Evolutionary conservation across 2,329 filamentous ascomycete genomes (phyloP), one percentile per base, ranked within the genome.

Genomic region (Pseudocercospora cruenta): DNA sequence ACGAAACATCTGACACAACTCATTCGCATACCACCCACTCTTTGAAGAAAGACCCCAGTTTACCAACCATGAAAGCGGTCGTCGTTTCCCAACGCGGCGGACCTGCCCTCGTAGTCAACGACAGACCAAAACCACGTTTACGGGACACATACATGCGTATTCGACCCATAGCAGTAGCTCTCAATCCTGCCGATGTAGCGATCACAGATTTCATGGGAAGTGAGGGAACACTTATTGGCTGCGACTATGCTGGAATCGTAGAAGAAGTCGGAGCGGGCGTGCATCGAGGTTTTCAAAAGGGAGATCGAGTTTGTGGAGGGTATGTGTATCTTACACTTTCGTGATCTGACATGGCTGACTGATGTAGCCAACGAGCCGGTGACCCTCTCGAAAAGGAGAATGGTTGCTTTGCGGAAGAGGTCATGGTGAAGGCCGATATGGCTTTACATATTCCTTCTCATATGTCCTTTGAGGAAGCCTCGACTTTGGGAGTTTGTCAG

Each of bases 131-230:
- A 22, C 62, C 62, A 7, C 22, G 28, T 14, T 43, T 64, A 4
- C 54, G 54, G 16, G 22, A 21, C 7, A 59, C 36, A 8, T 59
- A 64, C 62, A 43, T 59, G 9, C 54, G 58, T 7, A 43, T 64
- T 4, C 62, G 62, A 9, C 19, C 36, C 5, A 5, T 49, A 14
- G 78, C 78, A 19, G 70, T 77, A 10, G 78, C 77, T 6, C 72
- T 80, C 36, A 80, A 80, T 64, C 76, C 77, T 3, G 69, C 76
- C 5, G 81, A 83, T 65, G 76, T 71, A 53, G 71, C 72, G 69
- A 75, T 79, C 45, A 10, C n/a, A 47, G n/a, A 47, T 12, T 8
- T 47, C 6, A 47, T 47, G 43, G 21, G n/a, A 21, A 19, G n/a
- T 47, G 43, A 9, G 6, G 43, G 43, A 47, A 19, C 43, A 19